Evolutionary conservation across 805 yeast species (phyloP).

Genomic region (Metschnikowia dekortorum): DNA sequence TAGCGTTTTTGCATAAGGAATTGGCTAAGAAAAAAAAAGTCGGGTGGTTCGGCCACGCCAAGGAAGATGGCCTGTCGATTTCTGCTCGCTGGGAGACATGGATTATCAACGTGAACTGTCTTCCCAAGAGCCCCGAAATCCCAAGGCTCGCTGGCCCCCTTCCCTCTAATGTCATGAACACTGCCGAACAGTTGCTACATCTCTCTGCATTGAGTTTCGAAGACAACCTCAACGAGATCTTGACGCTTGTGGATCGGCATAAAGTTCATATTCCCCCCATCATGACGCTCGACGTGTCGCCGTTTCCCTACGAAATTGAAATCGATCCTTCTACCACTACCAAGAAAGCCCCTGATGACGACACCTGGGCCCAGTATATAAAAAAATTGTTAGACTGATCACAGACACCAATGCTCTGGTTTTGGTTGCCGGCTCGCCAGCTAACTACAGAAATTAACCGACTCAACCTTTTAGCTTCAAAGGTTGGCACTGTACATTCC

Average conservation of each 20-base stretch:
- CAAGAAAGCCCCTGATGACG: slow-evolving; percentile 22
- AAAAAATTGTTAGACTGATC: slow-evolving; percentile 20
- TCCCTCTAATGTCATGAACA: slow-evolving; percentile 6
- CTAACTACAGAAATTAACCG: neutral
- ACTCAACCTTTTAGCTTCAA: slow-evolving; percentile 9
- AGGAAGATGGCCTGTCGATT: slow-evolving; percentile 30
- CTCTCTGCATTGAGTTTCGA: slow-evolving; percentile 38
- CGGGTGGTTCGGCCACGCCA: slow-evolving; percentile 50
- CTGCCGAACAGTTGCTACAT: slow-evolving; percentile 22
- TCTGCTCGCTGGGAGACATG: slow-evolving; percentile 66
- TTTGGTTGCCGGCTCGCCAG: neutral
- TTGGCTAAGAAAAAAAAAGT: slow-evolving; percentile 40
- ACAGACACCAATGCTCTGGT: neutral
- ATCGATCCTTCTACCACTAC: slow-evolving; percentile 16
- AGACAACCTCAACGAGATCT: slow-evolving; percentile 41
- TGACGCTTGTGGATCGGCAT: slow-evolving; percentile 49
- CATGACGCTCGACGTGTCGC: slow-evolving; percentile 57
- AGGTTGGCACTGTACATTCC: slow-evolving; percentile 39
- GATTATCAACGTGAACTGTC: slow-evolving; percentile 49
- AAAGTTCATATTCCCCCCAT: slow-evolving; percentile 74
- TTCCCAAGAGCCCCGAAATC: slow-evolving; percentile 24
- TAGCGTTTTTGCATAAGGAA: slow-evolving; percentile 38
- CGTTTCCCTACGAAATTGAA: slow-evolving; percentile 50
- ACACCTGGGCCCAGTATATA: slow-evolving; percentile 36
- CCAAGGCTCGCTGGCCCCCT: slow-evolving; percentile 5